Evolutionary conservation across 2,329 filamentous ascomycete species (phyloP), one percentile per base, ranked within the genome.

Genomic region (Cladosporium sp.): DNA sequence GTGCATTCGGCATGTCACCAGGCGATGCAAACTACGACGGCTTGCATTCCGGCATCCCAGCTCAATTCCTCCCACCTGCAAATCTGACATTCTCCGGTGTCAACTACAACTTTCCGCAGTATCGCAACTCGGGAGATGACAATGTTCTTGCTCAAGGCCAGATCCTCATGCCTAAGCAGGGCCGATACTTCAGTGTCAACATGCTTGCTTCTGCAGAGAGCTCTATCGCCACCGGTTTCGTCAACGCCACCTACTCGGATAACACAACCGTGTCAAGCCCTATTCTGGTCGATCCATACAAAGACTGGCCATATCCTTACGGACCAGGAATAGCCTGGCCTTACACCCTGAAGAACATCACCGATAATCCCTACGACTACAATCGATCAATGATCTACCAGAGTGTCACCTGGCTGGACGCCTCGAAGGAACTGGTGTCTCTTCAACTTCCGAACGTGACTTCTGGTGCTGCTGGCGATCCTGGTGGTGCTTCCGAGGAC

Each of bases 301-400:
- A 70, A 69, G 69, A 64, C 11, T 76, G 73, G 73, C 73, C 74
- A 3, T 75, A 76, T 63, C 74, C 74, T 1, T 72, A 73, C 51
- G 74, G 73, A 3, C 74, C 74, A 20, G 74, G 76, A 43, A 63
- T 76, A 15, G 66, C 75, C 15, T 75, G 76, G 50, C 73, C 74
- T 2, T 73, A 72, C 62, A 72, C 71, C 15, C 59, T 73, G n/a
- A 74, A 69, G 0, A 74, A 75, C 59, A 66, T 61, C 14, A 67
- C 61, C 14, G 67, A 72, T 1, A 71, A 75, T 58, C 74, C 68
- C 62, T 66, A 72, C 2, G 72, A 76, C 57, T 75, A 69, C 63
- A 76, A 76, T 54, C 64, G 70, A 14, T 72, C 72, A 7, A 75
- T 74, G 62, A 75, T 77, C 42, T 77, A 73, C 58, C 72, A 76